These are phyloP conservation scores for Teunomyces pallodes DNA, from an alignment of 805 yeast genomes.

Conservation along the genomic window DNA sequence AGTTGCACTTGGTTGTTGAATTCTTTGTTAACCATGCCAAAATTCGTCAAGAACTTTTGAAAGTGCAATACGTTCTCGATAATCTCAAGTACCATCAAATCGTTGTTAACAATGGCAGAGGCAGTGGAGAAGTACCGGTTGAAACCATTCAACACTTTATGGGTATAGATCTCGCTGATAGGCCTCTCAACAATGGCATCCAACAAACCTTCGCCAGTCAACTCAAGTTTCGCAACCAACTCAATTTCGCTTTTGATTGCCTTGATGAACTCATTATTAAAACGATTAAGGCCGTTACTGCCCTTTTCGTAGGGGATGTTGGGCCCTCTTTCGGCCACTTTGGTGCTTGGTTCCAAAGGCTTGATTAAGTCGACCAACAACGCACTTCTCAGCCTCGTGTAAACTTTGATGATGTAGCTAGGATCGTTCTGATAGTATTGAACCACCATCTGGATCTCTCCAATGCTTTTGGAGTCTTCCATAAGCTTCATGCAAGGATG, in stretches of 20 bases:
- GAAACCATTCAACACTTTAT: conserved; percentile 13
- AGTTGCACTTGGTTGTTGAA: conserved; percentile 9
- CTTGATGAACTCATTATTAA: conserved; percentile 50
- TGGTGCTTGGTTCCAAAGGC: conserved; percentile 45
- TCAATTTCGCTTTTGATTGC: conserved; percentile 50
- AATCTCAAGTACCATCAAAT: conserved; percentile 35
- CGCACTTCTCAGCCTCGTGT: conserved; percentile 20
- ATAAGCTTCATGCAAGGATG: conserved; percentile 31
- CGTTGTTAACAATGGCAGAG: conserved; percentile 19
- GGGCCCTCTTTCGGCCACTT: conserved; percentile 31
- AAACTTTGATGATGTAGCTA: conserved; percentile 9
- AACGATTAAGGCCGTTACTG: conserved; percentile 54
- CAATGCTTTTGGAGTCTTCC: conserved; percentile 17
- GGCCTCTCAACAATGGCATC: conserved; percentile 10
- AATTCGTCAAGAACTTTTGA: conserved; percentile 15
- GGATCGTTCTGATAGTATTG: conserved; percentile 10
- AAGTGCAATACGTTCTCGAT: conserved; percentile 41
- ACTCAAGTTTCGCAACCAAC: conserved; percentile 17
- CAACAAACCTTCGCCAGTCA: conserved; percentile 1
- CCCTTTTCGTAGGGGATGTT: conserved; percentile 58
- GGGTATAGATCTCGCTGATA: conserved; percentile 10
- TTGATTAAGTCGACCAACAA: conserved; percentile 44
- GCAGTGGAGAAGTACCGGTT: conserved; percentile 13
- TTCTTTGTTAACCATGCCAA: conserved; percentile 8
- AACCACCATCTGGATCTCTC: conserved; percentile 10